phyloP scores from a whole-genome alignment of 2,329 filamentous ascomycete species.

The Penicillium sp. region DNA sequence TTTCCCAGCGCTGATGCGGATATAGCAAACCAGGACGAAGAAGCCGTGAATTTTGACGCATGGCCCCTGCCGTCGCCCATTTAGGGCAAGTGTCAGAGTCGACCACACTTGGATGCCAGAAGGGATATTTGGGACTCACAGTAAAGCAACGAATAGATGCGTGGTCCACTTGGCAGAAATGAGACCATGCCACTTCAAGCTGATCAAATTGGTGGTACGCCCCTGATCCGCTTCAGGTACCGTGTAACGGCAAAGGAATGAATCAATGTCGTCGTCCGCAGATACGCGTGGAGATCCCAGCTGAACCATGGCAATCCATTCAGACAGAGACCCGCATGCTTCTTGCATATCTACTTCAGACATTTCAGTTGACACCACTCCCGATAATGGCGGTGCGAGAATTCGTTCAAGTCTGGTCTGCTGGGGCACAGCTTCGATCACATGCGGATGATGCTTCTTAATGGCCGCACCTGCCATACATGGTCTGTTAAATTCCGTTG shows the following conservation, averaged over 20 bases:
- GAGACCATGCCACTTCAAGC: slow-evolving; percentile 44
- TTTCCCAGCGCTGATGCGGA: slow-evolving; percentile 33
- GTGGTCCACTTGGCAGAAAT: slow-evolving; percentile 42
- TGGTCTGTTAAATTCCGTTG: not conserved
- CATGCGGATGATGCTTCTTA: slow-evolving; percentile 40
- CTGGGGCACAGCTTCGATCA: slow-evolving; percentile 29
- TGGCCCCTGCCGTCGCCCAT: slow-evolving; percentile 16
- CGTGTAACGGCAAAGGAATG: slow-evolving; percentile 45
- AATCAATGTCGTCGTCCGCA: slow-evolving; percentile 39
- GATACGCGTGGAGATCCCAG: slow-evolving; percentile 41
- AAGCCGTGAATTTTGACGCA: slow-evolving; percentile 4
- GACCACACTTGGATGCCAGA: not conserved
- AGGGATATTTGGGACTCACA: slow-evolving; percentile 31
- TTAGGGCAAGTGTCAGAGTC: slow-evolving; percentile 17
- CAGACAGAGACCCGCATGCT: slow-evolving; percentile 54
- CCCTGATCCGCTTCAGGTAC: slow-evolving; percentile 33
- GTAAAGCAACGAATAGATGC: slow-evolving; percentile 32
- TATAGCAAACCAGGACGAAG: slow-evolving; percentile 36
- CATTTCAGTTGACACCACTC: slow-evolving; percentile 26
- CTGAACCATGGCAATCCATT: slow-evolving; percentile 62
- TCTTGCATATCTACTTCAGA: slow-evolving; percentile 57
- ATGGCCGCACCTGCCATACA: slow-evolving; percentile 31
- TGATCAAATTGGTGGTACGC: slow-evolving; percentile 30
- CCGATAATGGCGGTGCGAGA: slow-evolving; percentile 33
- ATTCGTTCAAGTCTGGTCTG: slow-evolving; percentile 26